A percentile compares a stretch with the other conserved stretches of the same genome.
These are phyloP conservation scores for Lactarius hatsudake DNA, from an alignment of 768 basidiomycete genomes.

Conservation along the genomic window DNA sequence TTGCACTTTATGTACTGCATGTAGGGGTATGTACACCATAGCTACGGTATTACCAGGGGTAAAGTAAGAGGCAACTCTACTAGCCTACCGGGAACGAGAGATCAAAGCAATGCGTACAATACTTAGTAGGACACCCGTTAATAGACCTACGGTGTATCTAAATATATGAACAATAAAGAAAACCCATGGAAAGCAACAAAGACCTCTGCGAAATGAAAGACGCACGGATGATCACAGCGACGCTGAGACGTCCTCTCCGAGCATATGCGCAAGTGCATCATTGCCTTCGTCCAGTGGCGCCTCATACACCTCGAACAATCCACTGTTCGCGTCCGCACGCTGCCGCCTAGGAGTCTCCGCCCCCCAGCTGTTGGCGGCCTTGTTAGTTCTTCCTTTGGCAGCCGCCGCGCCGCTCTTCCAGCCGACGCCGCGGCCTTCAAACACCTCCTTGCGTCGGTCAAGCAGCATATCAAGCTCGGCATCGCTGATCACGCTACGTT, in stretches of 20 bases:
- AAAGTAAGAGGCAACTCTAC: neutral
- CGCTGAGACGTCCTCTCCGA: constrained; percentile 43
- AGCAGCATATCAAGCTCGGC: constrained; percentile 76
- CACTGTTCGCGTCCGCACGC: constrained; percentile 29
- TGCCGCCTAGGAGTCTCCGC: neutral
- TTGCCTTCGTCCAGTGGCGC: constrained; percentile 60
- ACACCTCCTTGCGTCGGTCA: constrained; percentile 75
- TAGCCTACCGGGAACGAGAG: neutral
- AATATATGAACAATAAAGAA: constrained; percentile 1
- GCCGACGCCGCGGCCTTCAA: constrained; percentile 63
- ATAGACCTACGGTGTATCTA: neutral
- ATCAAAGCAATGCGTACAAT: neutral
- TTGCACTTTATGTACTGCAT: neutral
- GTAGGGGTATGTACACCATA: neutral
- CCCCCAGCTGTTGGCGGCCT: neutral
- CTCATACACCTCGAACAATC: constrained; percentile 76
- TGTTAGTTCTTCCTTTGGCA: constrained; percentile 25
- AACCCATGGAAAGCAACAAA: neutral
- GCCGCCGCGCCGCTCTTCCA: constrained; percentile 57
- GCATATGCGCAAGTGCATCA: constrained; percentile 66
- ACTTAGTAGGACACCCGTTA: neutral
- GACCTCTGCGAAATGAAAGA: neutral
- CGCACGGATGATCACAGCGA: neutral
- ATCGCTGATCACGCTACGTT: constrained; percentile 74
- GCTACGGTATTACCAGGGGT: neutral